Percentiles rank a stretch among this genome's conserved stretches.
Evolutionary conservation across 2,329 filamentous ascomycete genomes (phyloP).

Genomic region (Cladosporium colombiae): DNA sequence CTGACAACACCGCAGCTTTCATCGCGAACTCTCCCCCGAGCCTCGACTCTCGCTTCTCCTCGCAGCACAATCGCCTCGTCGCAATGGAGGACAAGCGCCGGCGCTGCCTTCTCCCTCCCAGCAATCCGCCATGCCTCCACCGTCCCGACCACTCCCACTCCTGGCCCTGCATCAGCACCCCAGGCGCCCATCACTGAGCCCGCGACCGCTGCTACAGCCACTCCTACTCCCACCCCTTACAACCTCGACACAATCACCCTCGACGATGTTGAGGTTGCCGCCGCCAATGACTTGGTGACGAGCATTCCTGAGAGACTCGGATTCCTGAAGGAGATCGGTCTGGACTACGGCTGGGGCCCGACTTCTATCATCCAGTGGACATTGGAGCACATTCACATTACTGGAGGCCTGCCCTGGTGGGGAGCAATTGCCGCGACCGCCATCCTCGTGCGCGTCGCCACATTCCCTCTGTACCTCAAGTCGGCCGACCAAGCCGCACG

Average conservation of each 20-base stretch:
- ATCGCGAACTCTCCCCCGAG: conserved; percentile 20
- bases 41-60: conserved; percentile 12
- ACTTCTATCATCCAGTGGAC: conserved; percentile 72
- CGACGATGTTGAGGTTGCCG: conserved; percentile 39
- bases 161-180: conserved; percentile 29
- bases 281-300: conserved; percentile 44
- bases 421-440: conserved; percentile 68
- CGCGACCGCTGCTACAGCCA: conserved; percentile 24
- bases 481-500: conserved; percentile 64
- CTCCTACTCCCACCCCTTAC: conserved; percentile 23
- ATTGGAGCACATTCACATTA: conserved; percentile 82
- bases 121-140: conserved; percentile 32
- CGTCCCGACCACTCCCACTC: conserved; percentile 34
- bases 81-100: conserved; percentile 1
- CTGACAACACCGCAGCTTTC: conserved; percentile 15
- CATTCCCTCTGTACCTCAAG: conserved; percentile 66
- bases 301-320: conserved; percentile 74
- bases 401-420: conserved; percentile 77
- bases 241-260: conserved; percentile 39
- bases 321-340: conserved; percentile 76
- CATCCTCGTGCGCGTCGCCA: conserved; percentile 61
- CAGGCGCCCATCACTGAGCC: conserved; percentile 28
- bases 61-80: conserved; percentile 4
- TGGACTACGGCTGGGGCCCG: conserved; percentile 85
- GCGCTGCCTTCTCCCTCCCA: conserved; percentile 23